Base-by-base conservation (phyloP, 805 yeast species). In the Hanseniaspora nectarophila region DNA sequence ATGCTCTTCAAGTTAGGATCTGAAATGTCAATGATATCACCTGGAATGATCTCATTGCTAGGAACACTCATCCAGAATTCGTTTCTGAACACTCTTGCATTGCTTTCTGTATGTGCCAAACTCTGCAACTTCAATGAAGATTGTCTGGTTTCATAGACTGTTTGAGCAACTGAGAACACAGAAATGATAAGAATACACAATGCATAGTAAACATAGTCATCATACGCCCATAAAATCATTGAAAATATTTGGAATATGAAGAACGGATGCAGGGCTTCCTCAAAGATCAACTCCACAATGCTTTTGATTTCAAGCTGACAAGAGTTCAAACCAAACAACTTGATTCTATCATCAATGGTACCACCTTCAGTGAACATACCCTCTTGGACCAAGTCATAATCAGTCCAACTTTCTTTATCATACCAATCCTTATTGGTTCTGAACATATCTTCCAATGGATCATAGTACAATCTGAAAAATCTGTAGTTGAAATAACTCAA, bases 221-320 rank as follows among this genome's bases (percentile, higher is more conserved):
- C 99, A 15, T 87, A 77, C 10, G 87, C 74, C 99, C 99, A 92
- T 43, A 92, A 70, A 31, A 89, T 69, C 53, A 92, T 84, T 3
- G 97, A 88, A 63, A 90, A 90, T 1, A 90, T 81, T 69, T 92
- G 99, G 64, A 92, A 92, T 40, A 94, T 76, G 64, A 92, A 92
- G 63, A 92, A 92, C 0, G 99, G 99, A 65, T 92, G 97, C 39
- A 92, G 68, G 0, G 88, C 86, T 64, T 92, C 98, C 61, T 87
- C 95, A 24, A 83, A 70, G 33, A 92, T 70, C 43, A 92, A 72
- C 61, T 80, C 78, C 0, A 69, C 32, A 1, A 78, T 69, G 0
- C 89, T 63, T 56, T 88, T 90, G 54, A 84, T 90, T 50, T 78
- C 78, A 58, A 92, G 77, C 53, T 82, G 82, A 45, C 92, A 76